Evolutionary conservation across 257 asterid genomes (phyloP).

Genomic region (Echium plantagineum): DNA sequence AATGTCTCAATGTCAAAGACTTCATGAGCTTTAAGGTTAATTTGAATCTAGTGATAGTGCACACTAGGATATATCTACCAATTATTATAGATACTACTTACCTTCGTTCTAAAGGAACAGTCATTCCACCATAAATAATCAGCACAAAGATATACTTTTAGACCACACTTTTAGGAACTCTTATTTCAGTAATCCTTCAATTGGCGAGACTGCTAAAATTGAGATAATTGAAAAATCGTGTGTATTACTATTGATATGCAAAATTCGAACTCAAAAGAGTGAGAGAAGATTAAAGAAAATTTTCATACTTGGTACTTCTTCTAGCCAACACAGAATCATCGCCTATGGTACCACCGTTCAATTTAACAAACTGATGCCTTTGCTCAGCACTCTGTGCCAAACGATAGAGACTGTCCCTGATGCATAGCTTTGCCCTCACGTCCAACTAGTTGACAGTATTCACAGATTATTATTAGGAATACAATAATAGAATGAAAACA

Average conservation of each 20-base stretch:
- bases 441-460: constrained; percentile 57
- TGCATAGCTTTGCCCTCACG: constrained; percentile 63
- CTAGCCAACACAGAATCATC: constrained; percentile 27
- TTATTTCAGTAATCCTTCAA: background rate
- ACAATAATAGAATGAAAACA: background rate
- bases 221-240: background rate
- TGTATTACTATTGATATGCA: background rate
- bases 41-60: too few species aligned
- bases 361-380: constrained; percentile 36
- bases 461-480: background rate
- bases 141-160: too few species aligned
- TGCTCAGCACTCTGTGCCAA: constrained; percentile 79
- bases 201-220: too few species aligned
- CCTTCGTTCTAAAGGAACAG: too few species aligned
- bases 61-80: too few species aligned
- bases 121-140: too few species aligned
- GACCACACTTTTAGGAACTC: too few species aligned
- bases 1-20: too few species aligned
- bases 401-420: constrained; percentile 85
- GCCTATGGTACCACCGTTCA: constrained; percentile 23
- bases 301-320: constrained; percentile 45
- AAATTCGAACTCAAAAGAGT: background rate
- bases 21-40: too few species aligned
- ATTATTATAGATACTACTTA: too few species aligned
- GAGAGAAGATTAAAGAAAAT: background rate